Evolutionary conservation across 148 eudicot species (phyloP).

Genomic region (Amaranthus hypochondriacus): DNA sequence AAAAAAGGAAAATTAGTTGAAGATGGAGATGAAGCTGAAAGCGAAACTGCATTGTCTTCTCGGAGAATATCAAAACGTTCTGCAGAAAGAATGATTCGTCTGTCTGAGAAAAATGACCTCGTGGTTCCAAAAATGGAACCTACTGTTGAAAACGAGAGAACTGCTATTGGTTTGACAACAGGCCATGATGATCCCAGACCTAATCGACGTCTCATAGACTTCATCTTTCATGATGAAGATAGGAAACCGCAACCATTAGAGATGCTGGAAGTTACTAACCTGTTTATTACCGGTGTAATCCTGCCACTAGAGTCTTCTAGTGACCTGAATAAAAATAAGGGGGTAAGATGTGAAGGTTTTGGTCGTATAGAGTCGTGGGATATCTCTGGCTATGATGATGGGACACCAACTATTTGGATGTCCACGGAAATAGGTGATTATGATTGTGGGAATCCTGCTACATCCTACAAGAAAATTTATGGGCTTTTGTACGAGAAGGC

Average conservation of each 20-base stretch:
- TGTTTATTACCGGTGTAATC: constrained; percentile 72
- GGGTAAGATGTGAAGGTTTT: constrained; percentile 84
- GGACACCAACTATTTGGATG: constrained; percentile 80
- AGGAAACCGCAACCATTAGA: constrained; percentile 80
- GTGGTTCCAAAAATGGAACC: constrained; percentile 53
- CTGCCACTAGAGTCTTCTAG: constrained; percentile 63
- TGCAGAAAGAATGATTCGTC: constrained; percentile 54
- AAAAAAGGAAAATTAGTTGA: constrained; percentile 20
- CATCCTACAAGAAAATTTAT: constrained; percentile 60
- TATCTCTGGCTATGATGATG: constrained; percentile 97
- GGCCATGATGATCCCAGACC: constrained; percentile 68
- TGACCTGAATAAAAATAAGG: constrained; percentile 52
- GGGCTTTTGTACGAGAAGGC: constrained; percentile 83
- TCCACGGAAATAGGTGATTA: constrained; percentile 89
- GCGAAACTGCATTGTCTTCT: constrained; percentile 31
- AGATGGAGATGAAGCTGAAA: constrained; percentile 23
- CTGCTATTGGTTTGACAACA: constrained; percentile 68
- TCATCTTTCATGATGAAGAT: constrained; percentile 66
- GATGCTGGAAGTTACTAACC: constrained; percentile 65
- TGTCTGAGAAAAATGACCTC: constrained; percentile 45
- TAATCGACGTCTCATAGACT: constrained; percentile 68
- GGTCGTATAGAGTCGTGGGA: constrained; percentile 90
- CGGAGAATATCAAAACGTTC: constrained; percentile 83
- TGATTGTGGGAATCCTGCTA: constrained; percentile 69
- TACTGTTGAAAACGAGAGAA: constrained; percentile 57